phyloP scores from a whole-genome alignment of 1,139 yeast genomes.

The Yamadazyma mexicana region DNA sequence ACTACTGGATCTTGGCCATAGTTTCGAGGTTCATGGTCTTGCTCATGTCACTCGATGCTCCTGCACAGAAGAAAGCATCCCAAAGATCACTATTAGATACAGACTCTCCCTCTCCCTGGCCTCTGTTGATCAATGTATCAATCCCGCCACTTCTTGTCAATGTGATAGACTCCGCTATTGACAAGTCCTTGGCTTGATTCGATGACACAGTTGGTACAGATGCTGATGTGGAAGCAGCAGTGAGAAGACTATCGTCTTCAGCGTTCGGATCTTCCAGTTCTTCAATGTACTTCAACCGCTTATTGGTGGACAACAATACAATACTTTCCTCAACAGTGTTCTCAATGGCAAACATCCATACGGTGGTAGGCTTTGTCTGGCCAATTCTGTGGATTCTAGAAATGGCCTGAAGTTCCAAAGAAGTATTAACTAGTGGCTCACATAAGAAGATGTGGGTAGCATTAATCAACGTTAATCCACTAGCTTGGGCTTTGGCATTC shows the following conservation, averaged over 20 bases:
- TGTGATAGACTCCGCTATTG: conserved; percentile 37
- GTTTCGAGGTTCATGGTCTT: conserved; percentile 18
- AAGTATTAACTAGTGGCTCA: conserved; percentile 89
- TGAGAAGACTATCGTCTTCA: neutral
- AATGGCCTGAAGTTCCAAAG: conserved; percentile 87
- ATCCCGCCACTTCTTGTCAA: conserved; percentile 40
- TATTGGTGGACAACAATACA: conserved; percentile 55
- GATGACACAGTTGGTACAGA: conserved; percentile 1
- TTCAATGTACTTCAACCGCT: conserved; percentile 40
- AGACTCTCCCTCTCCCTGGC: conserved; percentile 52
- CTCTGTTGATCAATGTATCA: conserved; percentile 40
- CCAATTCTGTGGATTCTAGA: conserved; percentile 93
- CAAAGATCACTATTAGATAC: conserved; percentile 58
- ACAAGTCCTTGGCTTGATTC: conserved; percentile 24
- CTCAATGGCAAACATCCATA: conserved; percentile 86
- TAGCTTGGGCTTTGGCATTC: conserved; percentile 83
- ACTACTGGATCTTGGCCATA: conserved; percentile 11
- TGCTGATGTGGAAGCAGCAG: neutral
- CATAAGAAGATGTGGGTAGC: conserved; percentile 88
- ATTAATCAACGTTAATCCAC: conserved; percentile 86
- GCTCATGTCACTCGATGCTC: conserved; percentile 16
- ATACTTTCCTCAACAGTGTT: conserved; percentile 91
- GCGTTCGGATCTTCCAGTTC: conserved; percentile 4
- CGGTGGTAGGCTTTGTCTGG: conserved; percentile 73
- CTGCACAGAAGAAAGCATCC: conserved; percentile 55